A percentile compares a stretch with the other conserved stretches of the same genome.
phyloP scores from a whole-genome alignment of 169 alveolate genomes.

The Besnoitia besnoiti region DNA sequence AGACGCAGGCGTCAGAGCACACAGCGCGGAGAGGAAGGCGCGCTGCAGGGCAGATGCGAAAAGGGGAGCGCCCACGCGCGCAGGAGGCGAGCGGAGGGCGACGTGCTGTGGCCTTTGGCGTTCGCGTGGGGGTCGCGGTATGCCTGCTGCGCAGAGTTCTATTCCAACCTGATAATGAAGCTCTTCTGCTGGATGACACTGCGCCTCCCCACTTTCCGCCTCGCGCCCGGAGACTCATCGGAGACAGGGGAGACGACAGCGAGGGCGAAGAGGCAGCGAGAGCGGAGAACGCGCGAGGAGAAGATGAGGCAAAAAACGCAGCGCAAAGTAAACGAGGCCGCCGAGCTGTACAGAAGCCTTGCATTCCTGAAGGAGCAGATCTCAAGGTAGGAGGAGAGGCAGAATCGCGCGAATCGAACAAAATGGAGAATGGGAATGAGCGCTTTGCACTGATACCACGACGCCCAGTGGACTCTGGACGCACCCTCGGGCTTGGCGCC shows the following conservation, averaged over 20 bases:
- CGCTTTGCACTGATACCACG: no score
- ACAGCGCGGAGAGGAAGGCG: neutral
- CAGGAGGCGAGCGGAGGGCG: neutral
- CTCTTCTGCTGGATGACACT: neutral
- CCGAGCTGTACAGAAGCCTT: neutral
- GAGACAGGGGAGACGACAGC: neutral
- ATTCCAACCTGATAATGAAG: neutral
- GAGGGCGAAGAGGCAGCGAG: neutral
- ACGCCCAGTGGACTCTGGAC: no score
- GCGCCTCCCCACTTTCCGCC: neutral
- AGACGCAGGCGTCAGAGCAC: neutral
- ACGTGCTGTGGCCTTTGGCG: neutral
- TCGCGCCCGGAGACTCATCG: neutral
- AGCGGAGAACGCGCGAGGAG: neutral
- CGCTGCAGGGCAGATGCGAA: no score
- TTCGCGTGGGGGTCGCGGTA: neutral
- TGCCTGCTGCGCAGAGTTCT: constrained; percentile 33
- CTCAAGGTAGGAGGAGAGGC: constrained; percentile 8
- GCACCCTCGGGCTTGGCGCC: no score
- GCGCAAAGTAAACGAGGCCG: neutral
- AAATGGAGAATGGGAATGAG: no score
- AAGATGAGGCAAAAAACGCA: neutral
- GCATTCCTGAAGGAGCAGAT: constrained; percentile 7
- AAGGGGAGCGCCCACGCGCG: no score
- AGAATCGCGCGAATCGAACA: no score